Conservation (phyloP, 2,329 filamentous ascomycete species). For the Colletotrichum lupini region DNA sequence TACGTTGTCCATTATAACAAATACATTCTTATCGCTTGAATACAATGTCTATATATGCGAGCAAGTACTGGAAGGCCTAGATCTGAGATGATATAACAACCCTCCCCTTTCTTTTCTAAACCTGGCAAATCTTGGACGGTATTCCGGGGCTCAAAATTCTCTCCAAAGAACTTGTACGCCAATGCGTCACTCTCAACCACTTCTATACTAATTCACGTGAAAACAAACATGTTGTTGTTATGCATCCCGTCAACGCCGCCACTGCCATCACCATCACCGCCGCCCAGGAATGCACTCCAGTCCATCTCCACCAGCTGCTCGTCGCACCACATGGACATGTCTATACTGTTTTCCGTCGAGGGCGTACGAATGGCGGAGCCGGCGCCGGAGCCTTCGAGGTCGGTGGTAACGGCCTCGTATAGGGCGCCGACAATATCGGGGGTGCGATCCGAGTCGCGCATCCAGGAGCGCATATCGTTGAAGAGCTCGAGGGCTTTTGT, state of each 20-base stretch:
- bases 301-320: constrained; percentile 43
- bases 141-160: not conserved
- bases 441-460: constrained; percentile 41
- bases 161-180: not conserved
- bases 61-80: not conserved
- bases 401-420: constrained; percentile 40
- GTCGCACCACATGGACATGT: constrained; percentile 42
- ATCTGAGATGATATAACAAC: not conserved
- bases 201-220: not conserved
- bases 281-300: constrained; percentile 40
- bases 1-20: too few species aligned
- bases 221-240: not conserved
- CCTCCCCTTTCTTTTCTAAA: not conserved
- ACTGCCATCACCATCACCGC: not conserved
- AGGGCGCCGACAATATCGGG: constrained; percentile 42
- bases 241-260: not conserved
- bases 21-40: too few species aligned
- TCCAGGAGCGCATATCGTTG: constrained; percentile 43
- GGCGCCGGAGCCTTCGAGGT: constrained; percentile 34
- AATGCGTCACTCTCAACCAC: not conserved
- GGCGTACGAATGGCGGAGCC: constrained; percentile 37
- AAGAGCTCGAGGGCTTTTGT: constrained; percentile 41
- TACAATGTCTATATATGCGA: not conserved
- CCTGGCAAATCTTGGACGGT: not conserved
- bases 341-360: constrained; percentile 40